Evolutionary conservation across 129 eudicot genomes (phyloP), one percentile per base, ranked within the genome.

Genomic region (Dittrichia graveolens): DNA sequence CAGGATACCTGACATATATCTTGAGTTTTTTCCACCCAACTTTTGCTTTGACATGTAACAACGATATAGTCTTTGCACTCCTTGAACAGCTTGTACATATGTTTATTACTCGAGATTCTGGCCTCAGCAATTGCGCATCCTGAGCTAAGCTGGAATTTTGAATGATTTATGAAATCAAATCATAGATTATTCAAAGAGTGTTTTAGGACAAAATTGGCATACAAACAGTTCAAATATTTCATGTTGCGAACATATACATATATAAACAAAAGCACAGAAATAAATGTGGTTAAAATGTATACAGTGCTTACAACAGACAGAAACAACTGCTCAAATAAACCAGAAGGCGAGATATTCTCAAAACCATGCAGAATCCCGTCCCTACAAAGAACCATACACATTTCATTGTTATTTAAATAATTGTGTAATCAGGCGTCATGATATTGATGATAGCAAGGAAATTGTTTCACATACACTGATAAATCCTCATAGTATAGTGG

Each of bases 1-100:
- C n/a, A n/a, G n/a, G 46, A 56, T 81, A 95, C 99, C 99, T 91
- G 94, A 83, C 99, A 90, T 81, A 95, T 81, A 46, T 95, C 97
- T 14, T 88, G 84, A 45, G 88, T 56, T 86, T 86, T 95, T 42
- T 88, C 95, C 10, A 77, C 74, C 99, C 97, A 86, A 47, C 35
- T 75, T 61, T 71, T 69, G 50, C 91, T 73, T 81, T 88, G 91
- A 76, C 96, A 95, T 13, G 85, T 77, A 38, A 77, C 56, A 40
- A 88, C 69, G 11, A 88, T 79, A 76, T 90, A 95, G 54, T 86
- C 91, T 84, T 85, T 88, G 86, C 97, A 90, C 49, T 91, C 96
- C 35, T 78, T 73, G 81, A 86, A 95, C 83, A 88, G 68, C 69
- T 82, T 95, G 73, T 84, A 76, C 73, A 95, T 43, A 65, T 75